Base-by-base conservation (phyloP, 169 alveolate species). In the Plasmodium reichenowi region DNA sequence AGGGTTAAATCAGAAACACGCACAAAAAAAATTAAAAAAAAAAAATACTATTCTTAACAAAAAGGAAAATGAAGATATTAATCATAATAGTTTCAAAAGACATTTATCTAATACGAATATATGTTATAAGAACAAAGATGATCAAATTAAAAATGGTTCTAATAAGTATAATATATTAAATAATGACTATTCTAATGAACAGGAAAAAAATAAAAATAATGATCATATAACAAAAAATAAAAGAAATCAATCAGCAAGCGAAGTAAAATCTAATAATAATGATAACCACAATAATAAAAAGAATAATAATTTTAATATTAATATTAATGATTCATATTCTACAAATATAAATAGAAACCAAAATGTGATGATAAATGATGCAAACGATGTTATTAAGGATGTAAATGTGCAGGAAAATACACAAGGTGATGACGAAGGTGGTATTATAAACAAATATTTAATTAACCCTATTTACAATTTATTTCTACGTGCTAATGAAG, bases 401-500 rank as follows among this genome's bases (percentile, higher is more conserved):
- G 6, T 5, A 74, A 60, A 56, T n/a, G 10, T 22, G 56, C 67
- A 29, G 43, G 73, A 48, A 7, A 38, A 38, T 38, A 38, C 47
- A 38, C 47, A 38, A 38, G 47, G 7, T 38, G 47, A 38, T 38
- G 72, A 68, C 38, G 43, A 54, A 80, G 50, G 47, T 62, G 70
- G 68, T 48, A 80, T 80, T 17, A 68, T 80, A n/a, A 58, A 56
- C n/a, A 80, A 68, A 50, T 80, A 80, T 47, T 32, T 80, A 10
- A 56, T 80, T 17, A 72, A 70, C 52, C 90, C 90, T 2, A 38
- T 80, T 26, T 80, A 80, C 59, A 80, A 68, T 50, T 68, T 80
- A 58, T 80, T 80, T 56, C 58, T 50, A 17, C 83, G 56, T 10
- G 29, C 85, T n/a, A 68, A 56, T 17, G 83, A 68, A 17, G 83